Percentiles rank a stretch among this genome's conserved stretches.
These are phyloP conservation scores for Alectoria sarmentosa DNA, from an alignment of 495 filamentous ascomycete species.

Conservation along the genomic window DNA sequence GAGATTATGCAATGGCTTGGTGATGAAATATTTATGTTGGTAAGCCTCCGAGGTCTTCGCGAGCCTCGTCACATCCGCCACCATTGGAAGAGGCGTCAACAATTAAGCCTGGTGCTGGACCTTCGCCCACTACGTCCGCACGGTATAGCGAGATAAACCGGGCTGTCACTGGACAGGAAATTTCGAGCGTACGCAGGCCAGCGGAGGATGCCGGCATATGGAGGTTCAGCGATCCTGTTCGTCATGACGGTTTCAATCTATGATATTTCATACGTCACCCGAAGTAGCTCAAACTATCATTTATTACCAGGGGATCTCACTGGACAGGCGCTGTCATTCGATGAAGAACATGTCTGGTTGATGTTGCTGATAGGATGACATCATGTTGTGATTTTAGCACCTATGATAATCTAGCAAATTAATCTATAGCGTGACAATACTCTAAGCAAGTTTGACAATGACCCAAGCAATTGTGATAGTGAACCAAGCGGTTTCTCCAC, in stretches of 20 bases:
- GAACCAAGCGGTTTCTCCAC: constrained; percentile 1
- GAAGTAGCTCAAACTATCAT: too few species aligned
- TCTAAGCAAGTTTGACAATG: constrained; percentile 9
- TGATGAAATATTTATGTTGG: constrained; percentile 64
- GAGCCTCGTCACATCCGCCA: background rate
- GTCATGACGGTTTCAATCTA: constrained; percentile 63
- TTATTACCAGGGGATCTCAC: background rate
- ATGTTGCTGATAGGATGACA: background rate
- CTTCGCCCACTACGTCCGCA: constrained; percentile 37
- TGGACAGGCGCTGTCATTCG: background rate
- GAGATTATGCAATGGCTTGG: constrained; percentile 66
- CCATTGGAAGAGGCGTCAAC: background rate
- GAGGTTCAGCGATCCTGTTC: constrained; percentile 64
- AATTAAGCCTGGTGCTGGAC: constrained; percentile 14
- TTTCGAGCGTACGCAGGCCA: constrained; percentile 51
- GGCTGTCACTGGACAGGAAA: constrained; percentile 54
- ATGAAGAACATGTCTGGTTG: background rate
- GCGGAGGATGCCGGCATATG: constrained; percentile 64
- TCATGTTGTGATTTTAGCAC: constrained; percentile 2
- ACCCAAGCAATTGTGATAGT: constrained; percentile 3
- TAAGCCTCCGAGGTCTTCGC: constrained; percentile 43
- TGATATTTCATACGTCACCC: constrained; percentile 28
- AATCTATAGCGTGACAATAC: constrained; percentile 5
- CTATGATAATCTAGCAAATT: constrained; percentile 10
- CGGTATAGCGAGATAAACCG: constrained; percentile 73